A percentile compares a stretch with the other conserved stretches of the same genome.
Conservation (phyloP, 202 grass and related monocot species). For the Sporobolus alterniflorus region DNA sequence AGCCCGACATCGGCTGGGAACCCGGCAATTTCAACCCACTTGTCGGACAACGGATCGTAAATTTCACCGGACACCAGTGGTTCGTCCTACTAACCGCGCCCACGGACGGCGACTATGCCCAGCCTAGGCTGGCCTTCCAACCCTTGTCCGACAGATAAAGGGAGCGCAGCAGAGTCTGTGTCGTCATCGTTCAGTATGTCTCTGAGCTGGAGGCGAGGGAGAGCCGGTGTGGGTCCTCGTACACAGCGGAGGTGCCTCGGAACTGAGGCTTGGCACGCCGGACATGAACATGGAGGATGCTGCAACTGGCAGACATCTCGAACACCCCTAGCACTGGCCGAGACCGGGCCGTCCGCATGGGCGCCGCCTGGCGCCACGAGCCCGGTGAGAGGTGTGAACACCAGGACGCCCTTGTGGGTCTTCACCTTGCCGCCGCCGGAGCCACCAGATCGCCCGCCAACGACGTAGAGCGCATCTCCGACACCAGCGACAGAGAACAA, state of each 20-base stretch:
- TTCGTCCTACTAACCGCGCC: slow-evolving; percentile 75
- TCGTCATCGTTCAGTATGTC: slow-evolving; percentile 75
- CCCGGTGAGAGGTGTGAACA: slow-evolving; percentile 71
- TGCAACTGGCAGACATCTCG: slow-evolving; percentile 55
- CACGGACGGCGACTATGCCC: slow-evolving; percentile 73
- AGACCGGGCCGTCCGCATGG: slow-evolving; percentile 69
- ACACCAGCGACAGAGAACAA: slow-evolving; percentile 70
- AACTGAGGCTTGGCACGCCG: slow-evolving; percentile 22
- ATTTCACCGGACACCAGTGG: slow-evolving; percentile 80
- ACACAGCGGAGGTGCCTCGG: slow-evolving; percentile 64
- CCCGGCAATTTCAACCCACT: slow-evolving; percentile 69
- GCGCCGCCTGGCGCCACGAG: slow-evolving; percentile 68
- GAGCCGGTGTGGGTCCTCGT: slow-evolving; percentile 74
- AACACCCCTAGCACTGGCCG: slow-evolving; percentile 78
- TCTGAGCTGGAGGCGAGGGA: slow-evolving; percentile 62
- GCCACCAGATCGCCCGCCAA: slow-evolving; percentile 60
- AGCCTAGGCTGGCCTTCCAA: slow-evolving; percentile 32
- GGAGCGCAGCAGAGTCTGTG: neutral
- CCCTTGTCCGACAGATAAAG: neutral
- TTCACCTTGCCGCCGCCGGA: slow-evolving; percentile 41
- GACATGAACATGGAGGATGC: slow-evolving; percentile 45
- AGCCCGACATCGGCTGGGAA: slow-evolving; percentile 78
- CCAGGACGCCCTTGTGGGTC: slow-evolving; percentile 70
- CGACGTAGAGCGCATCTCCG: slow-evolving; percentile 63
- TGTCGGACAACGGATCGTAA: slow-evolving; percentile 68